Base-by-base conservation (phyloP, 1,284 basidiomycete genomes). In the Sanghuangporus sanghuang region DNA sequence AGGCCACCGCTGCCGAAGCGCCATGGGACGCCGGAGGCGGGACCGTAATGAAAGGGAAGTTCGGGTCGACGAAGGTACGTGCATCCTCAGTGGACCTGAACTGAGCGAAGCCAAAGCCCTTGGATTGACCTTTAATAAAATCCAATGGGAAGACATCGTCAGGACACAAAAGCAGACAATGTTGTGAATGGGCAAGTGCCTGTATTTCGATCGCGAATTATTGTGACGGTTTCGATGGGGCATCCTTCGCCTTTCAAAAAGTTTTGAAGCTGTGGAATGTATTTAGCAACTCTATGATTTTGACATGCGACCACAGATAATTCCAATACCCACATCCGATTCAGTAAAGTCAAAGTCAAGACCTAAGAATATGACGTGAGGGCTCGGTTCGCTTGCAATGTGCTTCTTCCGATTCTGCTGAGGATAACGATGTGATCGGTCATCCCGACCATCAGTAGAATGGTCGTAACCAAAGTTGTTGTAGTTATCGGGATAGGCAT, bases 31-130 rank as follows among this genome's bases (percentile, higher is more conserved):
- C 89, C 23, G 91, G 89, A 18, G 92, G 92, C 3, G 93, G 93
- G 64, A 95, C 85, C 76, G 90, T 84, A 44, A 95, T 84, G 73
- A 90, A 91, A 0, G 92, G 92, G 73, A 89, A 95, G 65, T 89
- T 84, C 49, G 91, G 89, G 68, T 92, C 87, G 73, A 98, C 89
- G 74, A 97, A 96, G 8, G 89, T 85, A 66, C 86, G 83, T 14
- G 95, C 94, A 67, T 93, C 89, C 69, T 93, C 91, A 54, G 90
- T 81, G 64, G 81, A 88, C 39, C 87, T 77, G 74, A 98, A 97
- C 75, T 93, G 90, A 69, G 93, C 95, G 75, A 98, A 98, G 59
- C 94, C 95, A 73, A 96, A 96, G 71, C 92, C 89, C 78, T 95
- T 95, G 61, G 93, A 95, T 67, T 82, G 76, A 83, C 94, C 92